phyloP scores from a whole-genome alignment of 768 basidiomycete species.

The Steccherinum ochraceum region DNA sequence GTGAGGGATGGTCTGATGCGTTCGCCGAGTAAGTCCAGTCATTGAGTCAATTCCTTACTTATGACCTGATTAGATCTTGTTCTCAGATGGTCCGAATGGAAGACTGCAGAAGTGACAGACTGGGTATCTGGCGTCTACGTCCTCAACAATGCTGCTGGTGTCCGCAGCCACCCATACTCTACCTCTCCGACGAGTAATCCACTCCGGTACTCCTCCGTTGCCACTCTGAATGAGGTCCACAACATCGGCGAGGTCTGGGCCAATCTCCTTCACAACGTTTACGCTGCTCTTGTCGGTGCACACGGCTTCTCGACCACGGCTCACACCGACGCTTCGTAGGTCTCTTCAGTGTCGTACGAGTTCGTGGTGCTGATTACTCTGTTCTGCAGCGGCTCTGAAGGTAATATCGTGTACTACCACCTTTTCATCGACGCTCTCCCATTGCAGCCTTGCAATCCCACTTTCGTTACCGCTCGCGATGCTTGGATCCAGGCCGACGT shows the following conservation, averaged over 20 bases:
- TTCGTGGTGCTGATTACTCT: neutral
- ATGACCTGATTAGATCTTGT: conserved; percentile 6
- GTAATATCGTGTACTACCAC: conserved; percentile 46
- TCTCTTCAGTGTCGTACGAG: neutral
- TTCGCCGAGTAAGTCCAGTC: conserved; percentile 13
- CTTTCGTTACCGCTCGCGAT: conserved; percentile 40
- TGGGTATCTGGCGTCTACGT: conserved; percentile 47
- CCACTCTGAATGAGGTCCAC: conserved; percentile 37
- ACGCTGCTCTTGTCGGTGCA: conserved; percentile 4
- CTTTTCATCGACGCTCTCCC: conserved; percentile 45
- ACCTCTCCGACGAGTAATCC: conserved; percentile 39
- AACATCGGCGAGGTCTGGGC: conserved; percentile 19
- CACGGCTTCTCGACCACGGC: conserved; percentile 27
- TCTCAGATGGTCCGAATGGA: conserved; percentile 31
- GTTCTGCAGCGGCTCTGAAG: conserved; percentile 25
- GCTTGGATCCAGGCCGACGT: too few species aligned
- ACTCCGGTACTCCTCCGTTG: conserved; percentile 33
- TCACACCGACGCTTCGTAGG: conserved; percentile 31
- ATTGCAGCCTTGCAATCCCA: conserved; percentile 43
- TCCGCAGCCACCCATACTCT: conserved; percentile 54
- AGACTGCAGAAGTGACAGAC: conserved; percentile 27
- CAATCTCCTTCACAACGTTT: conserved; percentile 9
- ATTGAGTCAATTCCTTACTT: too few species aligned
- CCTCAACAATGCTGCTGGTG: conserved; percentile 41
- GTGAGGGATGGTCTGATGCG: conserved; percentile 59